Base-by-base conservation (phyloP, 768 basidiomycete genomes). In the Exidia glandulosa region DNA sequence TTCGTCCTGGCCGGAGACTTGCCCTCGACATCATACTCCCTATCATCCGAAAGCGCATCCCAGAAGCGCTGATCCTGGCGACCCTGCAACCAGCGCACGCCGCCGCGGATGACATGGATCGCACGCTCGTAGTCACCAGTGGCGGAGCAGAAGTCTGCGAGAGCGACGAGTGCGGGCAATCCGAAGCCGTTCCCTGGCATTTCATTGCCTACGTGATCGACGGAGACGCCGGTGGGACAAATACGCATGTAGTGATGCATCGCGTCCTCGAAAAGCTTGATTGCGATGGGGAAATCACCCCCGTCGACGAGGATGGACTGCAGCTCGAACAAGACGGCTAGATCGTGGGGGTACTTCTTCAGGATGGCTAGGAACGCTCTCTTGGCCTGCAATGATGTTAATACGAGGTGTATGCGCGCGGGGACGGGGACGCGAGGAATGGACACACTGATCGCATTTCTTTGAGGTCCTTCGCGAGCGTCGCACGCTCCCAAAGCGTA, bases 21-120 rank as follows among this genome's bases (percentile, higher is more conserved):
- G 62, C 67, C 71, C 16, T 66, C 62, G 23, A 79, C 66, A 66
- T 93, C 90, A 67, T 82, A 99, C 71, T 99, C 95, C 56, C 94
- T 77, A 68, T 99, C 95, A 68, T 99, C 94, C 32, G 80, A 81
- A 58, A 84, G 81, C 25, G 79, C 69, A 63, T 93, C 89, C 93
- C 94, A 97, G 60, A 86, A 84, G 58, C 75, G 77, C 67, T 88
- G 86, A 52, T 80, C 75, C 32, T 73, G 74, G 32, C 95, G 75
- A 0, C 91, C 90, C 69, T 97, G 91, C n/a, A 97, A 71, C 95
- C 95, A 98, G 59, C 95, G 75, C 57, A 82, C 86, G 1, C 94
- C 94, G 57, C 75, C 77, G 54, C 87, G 79, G 57, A 95, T 84
- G 1, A 82, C 79, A 13, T 81, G 76, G 16, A 92, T 74, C 0